Percentiles rank a stretch among this genome's conserved stretches.
These are phyloP conservation scores for Cladosporium sp. DNA, from an alignment of 2,329 filamentous ascomycete genomes.

Conservation along the genomic window DNA sequence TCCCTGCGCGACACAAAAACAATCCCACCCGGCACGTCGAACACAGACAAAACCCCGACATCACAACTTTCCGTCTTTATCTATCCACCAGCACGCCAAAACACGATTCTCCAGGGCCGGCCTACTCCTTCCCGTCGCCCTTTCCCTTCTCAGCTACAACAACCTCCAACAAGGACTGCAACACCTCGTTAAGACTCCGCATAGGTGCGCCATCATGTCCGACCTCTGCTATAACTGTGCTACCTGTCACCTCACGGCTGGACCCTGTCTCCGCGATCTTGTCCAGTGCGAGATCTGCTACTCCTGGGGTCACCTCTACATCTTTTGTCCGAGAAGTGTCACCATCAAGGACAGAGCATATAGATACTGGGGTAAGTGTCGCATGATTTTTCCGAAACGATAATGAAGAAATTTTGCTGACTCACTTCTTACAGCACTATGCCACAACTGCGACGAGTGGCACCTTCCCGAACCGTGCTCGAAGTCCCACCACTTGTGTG, in stretches of 20 bases:
- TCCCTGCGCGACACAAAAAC: slow-evolving; percentile 8
- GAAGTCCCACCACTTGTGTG: slow-evolving; percentile 22
- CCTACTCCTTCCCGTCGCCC: neutral
- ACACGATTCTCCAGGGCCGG: neutral
- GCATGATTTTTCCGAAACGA: neutral
- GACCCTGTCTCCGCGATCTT: slow-evolving; percentile 26
- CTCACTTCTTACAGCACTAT: slow-evolving; percentile 18
- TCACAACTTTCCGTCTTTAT: neutral
- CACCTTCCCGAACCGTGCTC: slow-evolving; percentile 31
- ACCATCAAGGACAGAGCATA: slow-evolving; percentile 21
- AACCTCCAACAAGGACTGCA: neutral
- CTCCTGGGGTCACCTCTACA: slow-evolving; percentile 24
- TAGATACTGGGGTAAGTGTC: slow-evolving; percentile 21
- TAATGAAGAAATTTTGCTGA: neutral
- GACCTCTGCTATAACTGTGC: slow-evolving; percentile 34
- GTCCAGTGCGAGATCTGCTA: slow-evolving; percentile 27
- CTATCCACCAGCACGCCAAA: neutral
- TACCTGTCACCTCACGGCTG: slow-evolving; percentile 29
- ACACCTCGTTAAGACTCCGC: neutral
- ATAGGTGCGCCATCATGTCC: slow-evolving; percentile 24
- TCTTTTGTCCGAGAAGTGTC: slow-evolving; percentile 30
- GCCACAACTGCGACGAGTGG: slow-evolving; percentile 34
- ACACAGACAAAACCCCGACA: neutral
- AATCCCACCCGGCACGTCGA: neutral
- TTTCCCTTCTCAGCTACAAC: neutral